Evolutionary conservation across 306 rosid genomes (phyloP).

Genomic region (Potentilla sterilis): DNA sequence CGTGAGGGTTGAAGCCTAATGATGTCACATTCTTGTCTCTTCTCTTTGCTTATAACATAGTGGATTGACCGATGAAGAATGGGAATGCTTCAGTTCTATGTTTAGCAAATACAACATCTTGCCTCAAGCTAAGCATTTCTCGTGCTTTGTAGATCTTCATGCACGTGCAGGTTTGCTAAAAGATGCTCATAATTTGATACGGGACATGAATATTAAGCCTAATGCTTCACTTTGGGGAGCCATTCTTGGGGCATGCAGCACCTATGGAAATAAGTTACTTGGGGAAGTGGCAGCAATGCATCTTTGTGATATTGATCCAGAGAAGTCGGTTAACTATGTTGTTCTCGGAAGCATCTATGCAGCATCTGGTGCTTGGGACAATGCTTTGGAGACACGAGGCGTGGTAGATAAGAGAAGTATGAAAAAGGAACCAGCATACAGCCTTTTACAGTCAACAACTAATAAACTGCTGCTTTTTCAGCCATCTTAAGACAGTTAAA

Average conservation of each 20-base stretch:
- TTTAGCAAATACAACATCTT: slow-evolving; percentile 21
- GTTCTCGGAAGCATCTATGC: slow-evolving; percentile 37
- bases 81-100: slow-evolving; percentile 34
- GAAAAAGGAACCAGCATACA: slow-evolving; percentile 30
- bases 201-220: slow-evolving; percentile 25
- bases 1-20: slow-evolving; percentile 35
- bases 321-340: slow-evolving; percentile 28
- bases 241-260: slow-evolving; percentile 36
- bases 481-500: slow-evolving; percentile 1
- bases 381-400: slow-evolving; percentile 24
- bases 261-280: slow-evolving; percentile 26
- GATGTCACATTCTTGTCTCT: slow-evolving; percentile 36
- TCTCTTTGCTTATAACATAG: slow-evolving; percentile 39
- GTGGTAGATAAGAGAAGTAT: slow-evolving; percentile 16
- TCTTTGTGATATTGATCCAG: slow-evolving; percentile 28
- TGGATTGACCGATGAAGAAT: slow-evolving; percentile 37
- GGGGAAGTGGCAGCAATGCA: slow-evolving; percentile 34
- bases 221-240: slow-evolving; percentile 38
- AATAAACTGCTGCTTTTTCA: slow-evolving; percentile 2
- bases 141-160: slow-evolving; percentile 36
- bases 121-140: slow-evolving; percentile 33
- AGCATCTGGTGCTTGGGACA: slow-evolving; percentile 36
- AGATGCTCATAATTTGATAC: slow-evolving; percentile 26
- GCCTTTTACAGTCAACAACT: slow-evolving; percentile 24
- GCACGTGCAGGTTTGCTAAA: slow-evolving; percentile 39